phyloP scores from a whole-genome alignment of 2,329 filamentous ascomycete species.

The Aspergillus vadensis region DNA sequence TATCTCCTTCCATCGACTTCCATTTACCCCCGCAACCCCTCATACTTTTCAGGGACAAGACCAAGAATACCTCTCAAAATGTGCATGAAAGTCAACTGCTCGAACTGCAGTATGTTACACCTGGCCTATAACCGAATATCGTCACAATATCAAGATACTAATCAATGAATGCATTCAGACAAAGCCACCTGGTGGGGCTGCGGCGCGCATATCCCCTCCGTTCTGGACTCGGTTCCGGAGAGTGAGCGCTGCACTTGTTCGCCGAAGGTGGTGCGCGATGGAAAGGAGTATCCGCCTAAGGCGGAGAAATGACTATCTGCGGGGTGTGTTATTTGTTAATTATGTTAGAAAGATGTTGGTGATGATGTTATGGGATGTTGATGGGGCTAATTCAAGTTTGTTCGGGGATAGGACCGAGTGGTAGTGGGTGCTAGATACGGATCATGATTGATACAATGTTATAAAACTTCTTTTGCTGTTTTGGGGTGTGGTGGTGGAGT shows the following conservation, averaged over 20 bases:
- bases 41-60: not conserved
- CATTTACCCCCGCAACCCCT: no score
- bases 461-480: no score
- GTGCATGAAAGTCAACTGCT: slow-evolving; percentile 67
- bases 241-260: slow-evolving; percentile 66
- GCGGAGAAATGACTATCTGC: slow-evolving; percentile 48
- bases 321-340: slow-evolving; percentile 6
- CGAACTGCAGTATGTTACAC: slow-evolving; percentile 60
- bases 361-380: no score
- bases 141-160: not conserved
- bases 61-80: slow-evolving; percentile 42
- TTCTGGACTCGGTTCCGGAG: slow-evolving; percentile 62
- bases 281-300: slow-evolving; percentile 67
- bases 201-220: slow-evolving; percentile 61
- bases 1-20: no score
- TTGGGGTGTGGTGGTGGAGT: no score
- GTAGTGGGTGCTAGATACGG: no score
- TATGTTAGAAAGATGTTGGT: slow-evolving; percentile 19
- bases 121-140: slow-evolving; percentile 14
- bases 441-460: no score
- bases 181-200: slow-evolving; percentile 68
- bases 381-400: not conserved
- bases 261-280: slow-evolving; percentile 63
- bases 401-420: not conserved
- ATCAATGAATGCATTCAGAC: slow-evolving; percentile 39